These are phyloP conservation scores for Linanthus parryae DNA, from an alignment of 148 eudicot genomes.

Conservation along the genomic window DNA sequence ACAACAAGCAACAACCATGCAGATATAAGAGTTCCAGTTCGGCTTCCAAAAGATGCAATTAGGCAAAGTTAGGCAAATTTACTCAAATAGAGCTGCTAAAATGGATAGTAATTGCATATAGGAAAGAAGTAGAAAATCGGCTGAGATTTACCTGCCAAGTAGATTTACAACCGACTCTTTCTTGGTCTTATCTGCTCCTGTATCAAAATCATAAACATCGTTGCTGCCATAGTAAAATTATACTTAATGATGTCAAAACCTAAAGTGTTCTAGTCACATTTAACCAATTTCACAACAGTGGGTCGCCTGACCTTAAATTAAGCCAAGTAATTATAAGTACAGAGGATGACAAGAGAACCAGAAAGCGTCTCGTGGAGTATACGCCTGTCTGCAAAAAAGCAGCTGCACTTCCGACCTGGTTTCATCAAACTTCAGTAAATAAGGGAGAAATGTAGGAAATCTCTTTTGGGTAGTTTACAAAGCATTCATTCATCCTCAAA, in stretches of 20 bases:
- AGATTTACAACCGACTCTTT: constrained; percentile 95
- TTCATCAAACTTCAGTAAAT: constrained; percentile 1
- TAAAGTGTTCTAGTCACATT: neutral
- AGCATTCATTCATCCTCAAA: no score
- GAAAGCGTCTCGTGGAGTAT: constrained; percentile 43
- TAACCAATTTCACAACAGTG: neutral
- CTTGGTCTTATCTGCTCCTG: constrained; percentile 95
- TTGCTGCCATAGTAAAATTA: constrained; percentile 69
- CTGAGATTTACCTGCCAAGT: constrained; percentile 54
- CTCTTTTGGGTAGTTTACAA: neutral
- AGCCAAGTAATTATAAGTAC: constrained; percentile 80
- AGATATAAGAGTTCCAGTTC: constrained; percentile 70
- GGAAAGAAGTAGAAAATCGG: neutral
- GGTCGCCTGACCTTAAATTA: constrained; percentile 62
- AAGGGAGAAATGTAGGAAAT: neutral
- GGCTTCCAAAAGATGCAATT: constrained; percentile 34
- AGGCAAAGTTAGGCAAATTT: constrained; percentile 16
- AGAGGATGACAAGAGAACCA: constrained; percentile 63
- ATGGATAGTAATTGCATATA: neutral
- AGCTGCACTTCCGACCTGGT: constrained; percentile 77
- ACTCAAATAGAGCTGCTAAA: neutral
- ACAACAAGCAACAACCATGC: constrained; percentile 61
- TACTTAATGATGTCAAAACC: neutral
- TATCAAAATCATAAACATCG: constrained; percentile 98
- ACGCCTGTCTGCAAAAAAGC: constrained; percentile 74